These are phyloP conservation scores for Chlorophyllum brunneum DNA, from an alignment of 768 basidiomycete genomes.

Conservation along the genomic window DNA sequence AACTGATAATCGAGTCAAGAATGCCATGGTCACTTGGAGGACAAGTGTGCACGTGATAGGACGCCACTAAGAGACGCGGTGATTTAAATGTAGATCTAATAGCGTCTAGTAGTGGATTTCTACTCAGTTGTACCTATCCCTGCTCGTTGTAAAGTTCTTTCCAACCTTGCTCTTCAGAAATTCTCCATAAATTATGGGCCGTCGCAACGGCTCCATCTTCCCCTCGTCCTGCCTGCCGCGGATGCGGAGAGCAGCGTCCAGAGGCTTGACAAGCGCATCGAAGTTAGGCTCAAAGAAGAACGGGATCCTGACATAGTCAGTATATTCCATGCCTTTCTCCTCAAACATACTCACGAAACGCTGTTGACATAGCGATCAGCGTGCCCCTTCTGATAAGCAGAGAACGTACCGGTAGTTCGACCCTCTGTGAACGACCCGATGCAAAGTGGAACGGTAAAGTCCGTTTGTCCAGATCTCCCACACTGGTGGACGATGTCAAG, in stretches of 20 bases:
- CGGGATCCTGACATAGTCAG: conserved; percentile 52
- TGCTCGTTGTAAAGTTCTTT: conserved; percentile 57
- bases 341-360: conserved; percentile 57
- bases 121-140: conserved; percentile 36
- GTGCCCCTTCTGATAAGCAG: not conserved
- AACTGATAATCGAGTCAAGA: conserved; percentile 34
- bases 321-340: not conserved
- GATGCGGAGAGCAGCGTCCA: conserved; percentile 54
- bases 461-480: conserved; percentile 93
- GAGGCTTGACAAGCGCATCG: conserved; percentile 60
- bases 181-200: conserved; percentile 70
- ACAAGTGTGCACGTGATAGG: conserved; percentile 20
- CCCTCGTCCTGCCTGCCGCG: conserved; percentile 14
- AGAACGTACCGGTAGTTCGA: conserved; percentile 58
- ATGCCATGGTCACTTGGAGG: conserved; percentile 18
- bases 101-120: conserved; percentile 2
- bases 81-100: not conserved
- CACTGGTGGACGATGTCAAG: conserved; percentile 41
- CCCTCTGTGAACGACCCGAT: conserved; percentile 78
- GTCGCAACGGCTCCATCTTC: conserved; percentile 18
- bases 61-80: not conserved
- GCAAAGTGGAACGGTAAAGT: conserved; percentile 81
- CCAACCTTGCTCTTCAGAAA: conserved; percentile 73
- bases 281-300: conserved; percentile 96
- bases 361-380: conserved; percentile 28